Conservation (phyloP, 2,329 filamentous ascomycete species). For the Colletotrichum sp. region DNA sequence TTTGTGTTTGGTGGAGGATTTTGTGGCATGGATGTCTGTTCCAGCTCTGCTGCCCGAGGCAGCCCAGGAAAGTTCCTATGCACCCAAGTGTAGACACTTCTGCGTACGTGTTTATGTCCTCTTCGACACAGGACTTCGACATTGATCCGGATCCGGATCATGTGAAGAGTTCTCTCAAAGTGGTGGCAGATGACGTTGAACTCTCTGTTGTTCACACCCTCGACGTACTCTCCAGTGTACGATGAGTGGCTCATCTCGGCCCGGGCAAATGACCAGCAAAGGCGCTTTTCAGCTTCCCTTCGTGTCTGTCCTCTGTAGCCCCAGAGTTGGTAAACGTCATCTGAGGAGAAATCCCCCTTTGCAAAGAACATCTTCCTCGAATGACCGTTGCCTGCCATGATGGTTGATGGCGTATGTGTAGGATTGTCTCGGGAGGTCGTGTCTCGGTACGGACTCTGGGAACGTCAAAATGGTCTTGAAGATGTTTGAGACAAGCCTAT, state of each 20-base stretch:
- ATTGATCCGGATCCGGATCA: background rate
- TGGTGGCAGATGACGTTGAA: rapidly evolving
- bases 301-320: background rate
- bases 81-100: background rate
- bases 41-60: too few relatives aligned
- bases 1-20: background rate
- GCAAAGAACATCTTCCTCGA: too few relatives aligned
- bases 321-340: background rate
- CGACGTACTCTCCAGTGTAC: background rate
- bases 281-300: rapidly evolving
- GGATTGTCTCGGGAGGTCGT: background rate
- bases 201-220: background rate
- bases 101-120: rapidly evolving
- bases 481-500: background rate
- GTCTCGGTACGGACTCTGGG: background rate
- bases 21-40: background rate
- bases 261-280: background rate
- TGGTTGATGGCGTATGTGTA: background rate
- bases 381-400: too few relatives aligned
- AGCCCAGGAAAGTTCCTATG: too few relatives aligned
- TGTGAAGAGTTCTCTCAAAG: background rate
- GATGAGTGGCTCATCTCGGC: rapidly evolving
- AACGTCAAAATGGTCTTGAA: background rate
- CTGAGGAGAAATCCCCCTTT: too few relatives aligned
- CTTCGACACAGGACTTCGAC: rapidly evolving